Base-by-base conservation (phyloP, 805 yeast species). In the Henningerozyma blattae region DNA sequence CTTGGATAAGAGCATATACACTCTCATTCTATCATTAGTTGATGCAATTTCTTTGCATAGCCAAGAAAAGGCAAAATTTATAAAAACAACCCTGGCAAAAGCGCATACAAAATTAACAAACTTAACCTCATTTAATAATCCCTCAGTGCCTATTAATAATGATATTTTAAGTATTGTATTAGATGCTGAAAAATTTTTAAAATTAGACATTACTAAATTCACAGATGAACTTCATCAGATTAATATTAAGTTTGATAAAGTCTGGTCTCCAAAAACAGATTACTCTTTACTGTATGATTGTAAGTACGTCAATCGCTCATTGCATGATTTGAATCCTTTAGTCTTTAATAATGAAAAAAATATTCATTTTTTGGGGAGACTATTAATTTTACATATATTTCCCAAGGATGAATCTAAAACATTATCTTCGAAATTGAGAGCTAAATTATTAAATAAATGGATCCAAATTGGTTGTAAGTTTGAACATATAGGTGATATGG, bases 401-500 rank as follows among this genome's bases (percentile, higher is more conserved):
- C 50, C 60, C 3, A 14, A 43, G 39, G 7, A 44, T 39, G 28
- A 22, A 12, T 5, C 32, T 25, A 19, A 33, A 18, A 14, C 14
- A 24, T 29, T 33, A n/a, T 20, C 37, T 10, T 41, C 54, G 14
- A 41, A 37, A 37, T 52, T 55, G 20, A 67, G 91, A 38, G 93
- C 93, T 1, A 58, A 69, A 28, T 48, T 86, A 4, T 54, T 89
- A 25, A 74, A 75, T 31, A 78, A 75, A 50, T 89, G 97, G 97
- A 80, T 87, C 28, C 75, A 75, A 39, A 63, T 89, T 29, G 97
- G 95, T 3, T 73, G 79, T 41, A 61, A 65, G 18, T 70, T 89
- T 40, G 91, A 84, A 47, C 72, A 71, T 39, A 61, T 72, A 20
- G 97, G 97, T 32, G 94, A 89, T 52, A 84, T 85, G 87, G 87